Conservation (phyloP, 768 basidiomycete genomes). For the Termitomyces sp. region DNA sequence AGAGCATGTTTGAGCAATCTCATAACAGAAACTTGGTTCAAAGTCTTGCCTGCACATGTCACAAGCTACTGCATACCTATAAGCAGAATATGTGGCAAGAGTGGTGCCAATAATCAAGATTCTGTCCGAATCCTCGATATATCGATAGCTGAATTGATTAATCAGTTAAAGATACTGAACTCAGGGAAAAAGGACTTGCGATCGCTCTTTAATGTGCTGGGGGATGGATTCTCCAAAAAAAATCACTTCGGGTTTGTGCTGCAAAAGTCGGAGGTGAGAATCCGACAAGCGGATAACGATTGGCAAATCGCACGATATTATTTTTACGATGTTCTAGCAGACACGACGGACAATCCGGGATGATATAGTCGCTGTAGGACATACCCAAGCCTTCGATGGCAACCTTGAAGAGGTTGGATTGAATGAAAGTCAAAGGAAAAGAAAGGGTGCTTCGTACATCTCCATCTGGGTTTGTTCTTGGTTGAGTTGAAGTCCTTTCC, state of each 20-base stretch:
- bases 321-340: constrained; percentile 51
- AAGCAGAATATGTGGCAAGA: constrained; percentile 91
- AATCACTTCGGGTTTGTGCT: constrained; percentile 80
- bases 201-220: constrained; percentile 57
- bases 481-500: constrained; percentile 52
- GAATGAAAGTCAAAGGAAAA: neutral
- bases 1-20: constrained; percentile 81
- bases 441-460: constrained; percentile 51
- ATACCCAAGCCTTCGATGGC: constrained; percentile 68
- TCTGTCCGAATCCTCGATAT: constrained; percentile 58
- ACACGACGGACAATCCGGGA: constrained; percentile 78
- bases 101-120: constrained; percentile 87
- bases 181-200: constrained; percentile 43
- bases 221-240: constrained; percentile 92
- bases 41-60: neutral
- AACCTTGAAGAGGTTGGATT: constrained; percentile 43
- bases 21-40: neutral
- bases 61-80: constrained; percentile 45
- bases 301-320: constrained; percentile 47
- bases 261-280: constrained; percentile 4
- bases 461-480: constrained; percentile 89
- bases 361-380: constrained; percentile 70
- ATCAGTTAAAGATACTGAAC: neutral
- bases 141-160: constrained; percentile 39
- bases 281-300: neutral